These are phyloP conservation scores for Cicer judaicum DNA, from an alignment of 306 rosid genomes.

Conservation along the genomic window DNA sequence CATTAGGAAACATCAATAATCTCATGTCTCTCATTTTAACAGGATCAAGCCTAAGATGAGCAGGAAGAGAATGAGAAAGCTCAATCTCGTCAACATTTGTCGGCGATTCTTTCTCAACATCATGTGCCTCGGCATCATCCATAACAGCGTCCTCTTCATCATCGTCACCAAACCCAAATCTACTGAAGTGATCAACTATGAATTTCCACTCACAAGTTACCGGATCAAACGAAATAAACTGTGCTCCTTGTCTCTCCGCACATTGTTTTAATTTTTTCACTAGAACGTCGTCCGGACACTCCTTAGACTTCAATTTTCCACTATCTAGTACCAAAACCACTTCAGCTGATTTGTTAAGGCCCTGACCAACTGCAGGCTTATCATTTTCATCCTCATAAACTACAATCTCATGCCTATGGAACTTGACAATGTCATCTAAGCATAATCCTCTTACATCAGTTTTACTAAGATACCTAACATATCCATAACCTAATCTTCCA, in stretches of 20 bases:
- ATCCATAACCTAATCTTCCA: constrained; percentile 83
- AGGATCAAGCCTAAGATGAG: constrained; percentile 97
- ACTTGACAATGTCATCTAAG: constrained; percentile 65
- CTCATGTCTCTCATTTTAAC: constrained; percentile 90
- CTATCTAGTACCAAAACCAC: constrained; percentile 70
- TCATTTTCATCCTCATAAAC: constrained; percentile 72
- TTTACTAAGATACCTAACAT: constrained; percentile 64
- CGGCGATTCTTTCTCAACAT: constrained; percentile 59
- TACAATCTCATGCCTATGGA: constrained; percentile 73
- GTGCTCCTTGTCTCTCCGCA: constrained; percentile 73
- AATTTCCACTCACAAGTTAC: constrained; percentile 81
- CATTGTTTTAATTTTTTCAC: constrained; percentile 60
- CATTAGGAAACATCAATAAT: constrained; percentile 79
- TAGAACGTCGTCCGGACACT: constrained; percentile 45
- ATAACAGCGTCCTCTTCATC: constrained; percentile 81
- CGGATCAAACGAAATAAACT: constrained; percentile 71
- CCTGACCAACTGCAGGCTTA: constrained; percentile 78
- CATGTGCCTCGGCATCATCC: constrained; percentile 65
- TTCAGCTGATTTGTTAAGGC: constrained; percentile 94
- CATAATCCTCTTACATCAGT: constrained; percentile 76
- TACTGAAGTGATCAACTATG: constrained; percentile 84
- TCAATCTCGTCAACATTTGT: constrained; percentile 52
- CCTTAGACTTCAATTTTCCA: constrained; percentile 45
- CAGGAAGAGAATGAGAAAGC: constrained; percentile 92
- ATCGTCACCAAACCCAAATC: constrained; percentile 87